Base-by-base conservation (phyloP, 2,329 filamentous ascomycete genomes). In the Aspergillus unguis region DNA sequence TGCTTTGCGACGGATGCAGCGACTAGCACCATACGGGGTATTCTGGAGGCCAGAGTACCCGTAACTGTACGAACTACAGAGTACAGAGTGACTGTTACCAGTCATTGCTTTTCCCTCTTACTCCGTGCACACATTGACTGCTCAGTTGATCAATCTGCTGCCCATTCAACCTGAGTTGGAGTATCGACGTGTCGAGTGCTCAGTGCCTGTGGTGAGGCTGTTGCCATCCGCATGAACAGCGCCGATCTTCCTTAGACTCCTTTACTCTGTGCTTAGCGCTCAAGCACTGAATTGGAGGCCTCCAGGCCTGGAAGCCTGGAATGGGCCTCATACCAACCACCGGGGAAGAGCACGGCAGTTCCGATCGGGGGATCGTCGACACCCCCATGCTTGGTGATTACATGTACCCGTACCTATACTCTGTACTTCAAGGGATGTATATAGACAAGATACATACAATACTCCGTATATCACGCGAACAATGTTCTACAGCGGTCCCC, bases 1-100 rank as follows among this genome's bases (percentile, higher is more conserved):
- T 68, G 60, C 54, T 65, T 66, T 63, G 65, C 61, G 64, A 67
- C 63, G 60, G 65, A 59, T 44, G 33, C 17, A 17, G 17, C 17
- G 17, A 17, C 17, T 17, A 17, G 17, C 17, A 45, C 36, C 33
- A 49, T 44, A 42, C 41, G 33, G 37, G 29, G 37, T 11, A 23
- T 40, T 36, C 44, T 32, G 6, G 1, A 38, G 3, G 9, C 11
- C 26, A n/a, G 23, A 28, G 41, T 28, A 17, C 6, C 11, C 31
- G 27, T 23, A 11, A n/a, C 11, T 28, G 11, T 29, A 10, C 9
- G 33, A 46, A 26, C 31, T 35, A 17, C 17, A 17, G 17, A 17
- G 17, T 17, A 17, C 17, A 17, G 17, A 17, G 32, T 33, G 32
- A 11, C 32, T 33, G 32, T 33, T 6, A 23, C 36, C 25, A 5